A percentile compares a stretch with the other conserved stretches of the same genome.
Evolutionary conservation across 2,329 filamentous ascomycete species (phyloP).

Genomic region (Bipolaris victoriae): DNA sequence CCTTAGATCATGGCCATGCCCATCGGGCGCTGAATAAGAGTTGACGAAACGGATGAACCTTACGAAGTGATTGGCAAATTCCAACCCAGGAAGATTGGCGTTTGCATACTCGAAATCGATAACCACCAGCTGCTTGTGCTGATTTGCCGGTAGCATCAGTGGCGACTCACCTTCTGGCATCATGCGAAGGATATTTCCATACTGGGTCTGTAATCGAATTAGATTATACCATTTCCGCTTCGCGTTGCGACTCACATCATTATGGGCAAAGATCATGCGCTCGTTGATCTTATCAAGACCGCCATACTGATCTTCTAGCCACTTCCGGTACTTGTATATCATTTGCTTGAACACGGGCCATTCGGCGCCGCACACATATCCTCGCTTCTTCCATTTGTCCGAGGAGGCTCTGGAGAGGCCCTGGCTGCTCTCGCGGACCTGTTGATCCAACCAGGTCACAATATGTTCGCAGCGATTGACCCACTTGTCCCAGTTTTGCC

Average conservation of each 20-base stretch:
- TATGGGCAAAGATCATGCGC: constrained; percentile 91
- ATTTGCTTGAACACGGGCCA: constrained; percentile 79
- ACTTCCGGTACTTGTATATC: constrained; percentile 77
- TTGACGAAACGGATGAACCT: constrained; percentile 28
- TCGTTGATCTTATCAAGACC: constrained; percentile 70
- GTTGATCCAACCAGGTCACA: constrained; percentile 64
- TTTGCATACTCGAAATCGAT: constrained; percentile 98
- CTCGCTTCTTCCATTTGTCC: constrained; percentile 70
- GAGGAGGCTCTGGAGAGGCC: constrained; percentile 46
- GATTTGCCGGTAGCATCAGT: constrained; percentile 84
- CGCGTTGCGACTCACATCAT: constrained; percentile 71
- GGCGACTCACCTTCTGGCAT: constrained; percentile 76
- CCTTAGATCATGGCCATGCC: neutral
- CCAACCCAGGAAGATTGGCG: constrained; percentile 82
- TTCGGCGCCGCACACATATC: constrained; percentile 80
- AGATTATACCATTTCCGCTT: constrained; percentile 3
- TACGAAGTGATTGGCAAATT: constrained; percentile 97
- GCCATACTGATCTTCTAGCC: constrained; percentile 75
- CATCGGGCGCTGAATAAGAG: neutral
- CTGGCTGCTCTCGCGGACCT: constrained; percentile 57
- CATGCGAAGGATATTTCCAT: constrained; percentile 91
- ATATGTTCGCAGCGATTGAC: constrained; percentile 70
- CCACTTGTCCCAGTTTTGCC: constrained; percentile 96
- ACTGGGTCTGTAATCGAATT: constrained; percentile 75
- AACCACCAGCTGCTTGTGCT: constrained; percentile 94